Percentiles rank a stretch among this genome's conserved stretches.
phyloP scores from a whole-genome alignment of 371 early-diverging fungal genomes.

The Gilbertella persicaria region DNA sequence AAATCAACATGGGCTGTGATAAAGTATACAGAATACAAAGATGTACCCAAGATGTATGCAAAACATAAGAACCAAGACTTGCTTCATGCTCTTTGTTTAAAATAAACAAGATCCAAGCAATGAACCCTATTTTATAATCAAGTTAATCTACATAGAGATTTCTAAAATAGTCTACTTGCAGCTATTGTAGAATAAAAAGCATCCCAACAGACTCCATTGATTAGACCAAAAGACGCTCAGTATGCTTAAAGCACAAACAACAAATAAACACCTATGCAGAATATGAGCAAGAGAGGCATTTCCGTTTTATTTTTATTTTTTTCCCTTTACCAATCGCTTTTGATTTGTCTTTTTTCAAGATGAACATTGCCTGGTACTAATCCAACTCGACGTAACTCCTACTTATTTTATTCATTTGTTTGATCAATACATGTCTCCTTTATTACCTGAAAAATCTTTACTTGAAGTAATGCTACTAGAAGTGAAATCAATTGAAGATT shows the following conservation, averaged over 20 bases:
- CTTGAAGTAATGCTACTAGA: background rate
- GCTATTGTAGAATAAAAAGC: conserved; percentile 8
- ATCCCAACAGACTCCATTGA: background rate
- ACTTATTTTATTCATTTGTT: background rate
- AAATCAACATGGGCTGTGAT: conserved; percentile 27
- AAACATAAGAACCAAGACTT: background rate
- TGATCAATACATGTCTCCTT: background rate
- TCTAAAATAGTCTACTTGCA: conserved; percentile 1
- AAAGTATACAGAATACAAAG: conserved; percentile 23
- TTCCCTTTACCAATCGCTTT: background rate
- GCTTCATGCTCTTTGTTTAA: background rate
- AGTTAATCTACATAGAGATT: too few species aligned
- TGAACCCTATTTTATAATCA: conserved; percentile 11
- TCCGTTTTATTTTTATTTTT: too few species aligned
- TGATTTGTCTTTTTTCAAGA: background rate
- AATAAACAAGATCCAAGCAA: conserved; percentile 2
- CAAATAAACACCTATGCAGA: background rate
- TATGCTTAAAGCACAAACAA: background rate
- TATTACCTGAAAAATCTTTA: background rate
- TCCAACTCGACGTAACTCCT: background rate
- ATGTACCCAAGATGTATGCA: conserved; percentile 33
- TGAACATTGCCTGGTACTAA: background rate
- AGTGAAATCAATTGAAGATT: background rate
- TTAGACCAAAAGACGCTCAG: background rate
- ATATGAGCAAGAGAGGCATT: background rate